Evolutionary conservation across 2,329 filamentous ascomycete species (phyloP).

Genomic region (Biscogniauxia marginata): DNA sequence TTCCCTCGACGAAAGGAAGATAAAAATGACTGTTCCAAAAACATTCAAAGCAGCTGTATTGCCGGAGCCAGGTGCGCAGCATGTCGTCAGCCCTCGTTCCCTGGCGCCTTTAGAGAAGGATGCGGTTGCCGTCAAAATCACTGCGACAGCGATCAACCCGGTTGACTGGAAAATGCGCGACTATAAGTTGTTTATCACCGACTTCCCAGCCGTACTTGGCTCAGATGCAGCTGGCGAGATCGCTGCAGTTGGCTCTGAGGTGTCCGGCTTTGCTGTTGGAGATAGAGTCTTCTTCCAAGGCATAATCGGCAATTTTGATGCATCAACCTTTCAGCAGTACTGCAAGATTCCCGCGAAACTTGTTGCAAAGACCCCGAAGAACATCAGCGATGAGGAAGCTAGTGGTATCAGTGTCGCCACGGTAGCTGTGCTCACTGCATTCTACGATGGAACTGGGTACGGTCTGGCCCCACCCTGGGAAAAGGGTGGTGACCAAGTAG

Average conservation of each 20-base stretch:
- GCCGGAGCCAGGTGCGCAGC: constrained; percentile 9
- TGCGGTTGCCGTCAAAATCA: constrained; percentile 15
- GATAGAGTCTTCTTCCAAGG: constrained; percentile 37
- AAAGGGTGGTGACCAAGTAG: constrained; percentile 18
- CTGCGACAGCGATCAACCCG: constrained; percentile 34
- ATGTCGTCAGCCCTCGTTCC: constrained; percentile 18
- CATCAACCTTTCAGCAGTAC: constrained; percentile 38
- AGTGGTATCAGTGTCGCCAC: constrained; percentile 26
- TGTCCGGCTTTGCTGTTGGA: constrained; percentile 19
- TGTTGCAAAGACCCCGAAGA: constrained; percentile 31
- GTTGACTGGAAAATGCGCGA: constrained; percentile 37
- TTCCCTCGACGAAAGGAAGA: neutral
- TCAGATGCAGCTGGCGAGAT: constrained; percentile 25
- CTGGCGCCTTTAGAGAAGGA: constrained; percentile 5
- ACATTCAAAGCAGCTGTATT: constrained; percentile 18
- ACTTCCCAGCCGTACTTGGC: constrained; percentile 21
- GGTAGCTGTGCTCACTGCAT: constrained; percentile 19
- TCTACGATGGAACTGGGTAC: constrained; percentile 22
- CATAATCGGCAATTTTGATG: constrained; percentile 30
- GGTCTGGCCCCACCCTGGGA: constrained; percentile 33
- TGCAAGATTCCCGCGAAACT: constrained; percentile 34
- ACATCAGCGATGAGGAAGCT: constrained; percentile 31
- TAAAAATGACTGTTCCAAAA: constrained; percentile 14
- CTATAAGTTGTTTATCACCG: constrained; percentile 21
- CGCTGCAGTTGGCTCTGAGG: constrained; percentile 19